Evolutionary conservation across 495 filamentous ascomycete genomes (phyloP), one percentile per base, ranked within the genome.

Genomic region (Hyaloscypha finlandica): DNA sequence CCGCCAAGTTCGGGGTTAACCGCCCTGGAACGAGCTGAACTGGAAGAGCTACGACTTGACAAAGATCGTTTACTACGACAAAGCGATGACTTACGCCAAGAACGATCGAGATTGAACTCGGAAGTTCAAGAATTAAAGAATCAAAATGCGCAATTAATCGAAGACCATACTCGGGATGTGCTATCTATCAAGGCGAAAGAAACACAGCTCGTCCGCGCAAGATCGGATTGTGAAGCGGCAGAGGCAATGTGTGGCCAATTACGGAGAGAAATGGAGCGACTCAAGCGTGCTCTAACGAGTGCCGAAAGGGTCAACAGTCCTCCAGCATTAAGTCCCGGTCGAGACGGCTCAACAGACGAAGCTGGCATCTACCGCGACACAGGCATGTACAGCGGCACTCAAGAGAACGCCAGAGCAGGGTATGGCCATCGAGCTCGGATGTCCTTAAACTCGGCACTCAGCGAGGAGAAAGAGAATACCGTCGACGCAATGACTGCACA

Each of bases 101-200:
- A 96, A 52, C 88, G 90, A 53, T 83, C 87, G 20, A 91, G 86
- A 67, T 81, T 94, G 11, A 84, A 83, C 52, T 93, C 90, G 0
- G 90, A 94, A 68, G 86, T 97, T 56, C 88, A 90, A 61, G 94
- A 97, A 74, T 82, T 97, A 2, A 92, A 94, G 76, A 93, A 96
- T 69, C 90, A 97, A 73, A 98, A 99, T 71, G 95, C 96, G 19
- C 90, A 97, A 69, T 83, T 98, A 19, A 98, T 98, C 60, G 96
- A 99, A 79, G 95, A 98, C 71, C 94, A 97, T 73, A 99, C 96
- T 2, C 82, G 94, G 59, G 95, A 98, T 74, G 92, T 97, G 11
- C 84, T 99, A 25, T 92, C 92, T 70, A 94, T 98, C 77, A 97
- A 97, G 70, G 96, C 96, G 39, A 99, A 99, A 76, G 96, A 98